Percentiles rank a stretch among this genome's conserved stretches.
phyloP scores from a whole-genome alignment of 306 rosid species.

The Malus sieversii region DNA sequence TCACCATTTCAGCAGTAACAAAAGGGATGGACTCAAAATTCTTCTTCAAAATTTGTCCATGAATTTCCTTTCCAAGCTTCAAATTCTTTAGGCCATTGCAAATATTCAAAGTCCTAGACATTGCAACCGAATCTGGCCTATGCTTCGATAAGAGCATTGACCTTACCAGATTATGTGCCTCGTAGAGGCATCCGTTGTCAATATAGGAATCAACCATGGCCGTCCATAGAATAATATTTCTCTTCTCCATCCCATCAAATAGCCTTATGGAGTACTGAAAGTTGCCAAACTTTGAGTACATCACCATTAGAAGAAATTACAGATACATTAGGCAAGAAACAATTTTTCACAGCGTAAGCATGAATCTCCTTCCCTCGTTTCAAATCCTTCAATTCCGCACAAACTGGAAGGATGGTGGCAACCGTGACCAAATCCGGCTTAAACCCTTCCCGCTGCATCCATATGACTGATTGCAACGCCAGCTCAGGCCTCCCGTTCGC shows the following conservation, averaged over 20 bases:
- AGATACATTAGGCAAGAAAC: conserved; percentile 63
- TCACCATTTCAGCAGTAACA: conserved; percentile 56
- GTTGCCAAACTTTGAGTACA: conserved; percentile 64
- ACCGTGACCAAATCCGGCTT: conserved; percentile 65
- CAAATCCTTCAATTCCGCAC: conserved; percentile 63
- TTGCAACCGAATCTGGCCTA: conserved; percentile 60
- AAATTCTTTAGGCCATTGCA: conserved; percentile 40
- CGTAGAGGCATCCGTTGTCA: conserved; percentile 33
- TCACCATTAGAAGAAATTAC: conserved; percentile 63
- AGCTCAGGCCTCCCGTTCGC: conserved; percentile 61
- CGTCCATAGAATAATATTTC: conserved; percentile 69
- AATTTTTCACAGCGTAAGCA: conserved; percentile 63
- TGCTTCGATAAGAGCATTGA: conserved; percentile 59
- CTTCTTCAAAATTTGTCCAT: conserved; percentile 61
- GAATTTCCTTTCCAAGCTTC: conserved; percentile 73
- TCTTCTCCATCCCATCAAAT: conserved; percentile 44
- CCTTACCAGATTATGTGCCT: conserved; percentile 55
- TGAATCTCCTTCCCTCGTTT: conserved; percentile 68
- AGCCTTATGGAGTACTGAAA: conserved; percentile 45
- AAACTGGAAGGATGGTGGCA: conserved; percentile 67
- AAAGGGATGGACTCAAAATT: conserved; percentile 40
- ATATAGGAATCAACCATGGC: conserved; percentile 64
- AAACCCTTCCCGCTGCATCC: conserved; percentile 97
- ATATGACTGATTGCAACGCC: conserved; percentile 61
- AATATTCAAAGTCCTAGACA: conserved; percentile 49